Evolutionary conservation across 352 stramenopile species (phyloP).

Genomic region (Elongisporangium prolatum): DNA sequence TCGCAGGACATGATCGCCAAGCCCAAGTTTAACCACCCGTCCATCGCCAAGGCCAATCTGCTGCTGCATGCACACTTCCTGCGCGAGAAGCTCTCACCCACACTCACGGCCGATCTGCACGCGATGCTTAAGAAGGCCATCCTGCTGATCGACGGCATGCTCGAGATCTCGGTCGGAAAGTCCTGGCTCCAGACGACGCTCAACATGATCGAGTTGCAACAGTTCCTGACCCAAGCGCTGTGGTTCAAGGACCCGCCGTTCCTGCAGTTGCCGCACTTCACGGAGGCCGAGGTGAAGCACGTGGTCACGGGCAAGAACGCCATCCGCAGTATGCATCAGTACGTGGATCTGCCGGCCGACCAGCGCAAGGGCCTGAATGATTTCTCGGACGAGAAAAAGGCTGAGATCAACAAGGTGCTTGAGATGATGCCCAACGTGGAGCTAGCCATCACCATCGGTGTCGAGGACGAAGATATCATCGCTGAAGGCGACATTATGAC

Average conservation of each 20-base stretch:
- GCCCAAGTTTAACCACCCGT: slow-evolving; percentile 81
- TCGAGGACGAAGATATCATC: slow-evolving; percentile 92
- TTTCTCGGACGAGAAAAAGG: slow-evolving; percentile 88
- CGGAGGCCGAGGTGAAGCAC: slow-evolving; percentile 89
- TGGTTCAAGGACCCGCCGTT: slow-evolving; percentile 92
- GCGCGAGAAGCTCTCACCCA: slow-evolving; percentile 73
- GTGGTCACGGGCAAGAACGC: slow-evolving; percentile 90
- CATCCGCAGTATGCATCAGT: slow-evolving; percentile 92
- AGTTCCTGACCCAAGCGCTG: slow-evolving; percentile 96
- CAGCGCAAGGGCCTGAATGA: slow-evolving; percentile 92
- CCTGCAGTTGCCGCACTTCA: slow-evolving; percentile 90
- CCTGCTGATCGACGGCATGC: slow-evolving; percentile 97
- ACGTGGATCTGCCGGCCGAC: slow-evolving; percentile 88
- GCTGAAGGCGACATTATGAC: slow-evolving; percentile 99
- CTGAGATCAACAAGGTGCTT: slow-evolving; percentile 92
- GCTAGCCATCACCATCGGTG: slow-evolving; percentile 88
- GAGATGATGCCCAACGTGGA: slow-evolving; percentile 95
- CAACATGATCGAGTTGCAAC: slow-evolving; percentile 97
- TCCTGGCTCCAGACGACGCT: slow-evolving; percentile 93
- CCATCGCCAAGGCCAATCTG: slow-evolving; percentile 81
- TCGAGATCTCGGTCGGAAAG: slow-evolving; percentile 96
- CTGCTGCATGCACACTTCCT: slow-evolving; percentile 96
- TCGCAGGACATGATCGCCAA: slow-evolving; percentile 76
- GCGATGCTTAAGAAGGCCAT: slow-evolving; percentile 94
- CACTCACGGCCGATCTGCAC: slow-evolving; percentile 87